Evolutionary conservation across 2,329 filamentous ascomycete genomes (phyloP).

Genomic region (Pseudocercospora ulei): DNA sequence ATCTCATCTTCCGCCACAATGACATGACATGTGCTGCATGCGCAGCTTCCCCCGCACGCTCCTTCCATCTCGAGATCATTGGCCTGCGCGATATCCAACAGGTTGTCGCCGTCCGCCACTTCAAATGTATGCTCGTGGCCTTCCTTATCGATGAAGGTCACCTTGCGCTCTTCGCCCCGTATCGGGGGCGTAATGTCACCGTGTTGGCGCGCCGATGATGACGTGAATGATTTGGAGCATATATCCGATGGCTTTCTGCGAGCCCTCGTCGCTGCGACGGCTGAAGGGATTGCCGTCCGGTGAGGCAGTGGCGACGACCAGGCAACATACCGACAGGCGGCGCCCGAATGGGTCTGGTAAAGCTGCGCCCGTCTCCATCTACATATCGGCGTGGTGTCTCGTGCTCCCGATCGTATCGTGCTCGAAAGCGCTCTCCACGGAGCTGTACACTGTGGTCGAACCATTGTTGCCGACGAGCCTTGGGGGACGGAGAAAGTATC

Average conservation of each 20-base stretch:
- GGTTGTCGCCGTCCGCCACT: slow-evolving; percentile 78
- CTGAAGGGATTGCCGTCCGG: not conserved
- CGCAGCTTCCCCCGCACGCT: slow-evolving; percentile 87
- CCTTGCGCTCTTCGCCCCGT: slow-evolving; percentile 78
- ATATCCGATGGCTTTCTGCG: not conserved
- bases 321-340: slow-evolving; percentile 1
- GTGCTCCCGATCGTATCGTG: slow-evolving; percentile 7
- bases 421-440: slow-evolving; percentile 3
- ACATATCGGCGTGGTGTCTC: slow-evolving; percentile 9
- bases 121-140: slow-evolving; percentile 63
- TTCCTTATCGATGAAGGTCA: slow-evolving; percentile 93
- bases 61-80: slow-evolving; percentile 97
- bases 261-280: not conserved
- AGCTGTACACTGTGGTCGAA: slow-evolving; percentile 6
- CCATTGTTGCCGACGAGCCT: slow-evolving; percentile 8
- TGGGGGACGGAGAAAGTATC: too few species aligned
- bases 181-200: slow-evolving; percentile 76
- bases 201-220: slow-evolving; percentile 45
- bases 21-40: slow-evolving; percentile 86
- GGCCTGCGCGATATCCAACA: slow-evolving; percentile 88
- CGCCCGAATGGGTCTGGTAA: slow-evolving; percentile 2
- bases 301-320: not conserved
- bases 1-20: slow-evolving; percentile 64
- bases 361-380: slow-evolving; percentile 8
- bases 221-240: slow-evolving; percentile 13